These are phyloP conservation scores for Wickerhamomyces chaumierensis DNA, from an alignment of 805 yeast genomes.

Conservation along the genomic window DNA sequence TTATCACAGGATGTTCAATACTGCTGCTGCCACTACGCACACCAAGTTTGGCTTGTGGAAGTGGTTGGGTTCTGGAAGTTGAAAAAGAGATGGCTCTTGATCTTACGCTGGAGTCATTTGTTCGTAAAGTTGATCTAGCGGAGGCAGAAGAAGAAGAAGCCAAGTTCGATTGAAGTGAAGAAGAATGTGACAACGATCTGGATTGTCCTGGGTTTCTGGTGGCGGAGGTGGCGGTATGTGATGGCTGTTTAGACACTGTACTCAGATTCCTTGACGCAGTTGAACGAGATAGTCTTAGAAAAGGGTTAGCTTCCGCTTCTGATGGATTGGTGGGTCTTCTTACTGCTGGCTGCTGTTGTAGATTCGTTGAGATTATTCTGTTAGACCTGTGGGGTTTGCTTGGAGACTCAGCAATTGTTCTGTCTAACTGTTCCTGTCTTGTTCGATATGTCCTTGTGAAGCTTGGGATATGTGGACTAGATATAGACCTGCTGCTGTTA, in stretches of 20 bases:
- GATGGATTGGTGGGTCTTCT: not conserved
- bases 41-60: not conserved
- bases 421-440: not conserved
- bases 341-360: not conserved
- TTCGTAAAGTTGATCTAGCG: not conserved
- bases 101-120: not conserved
- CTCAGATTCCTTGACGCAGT: too few species aligned
- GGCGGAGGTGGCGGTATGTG: not conserved
- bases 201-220: not conserved
- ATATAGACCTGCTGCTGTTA: not conserved
- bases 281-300: not conserved
- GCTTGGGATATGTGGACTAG: not conserved
- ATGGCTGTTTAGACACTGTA: too few species aligned
- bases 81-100: not conserved
- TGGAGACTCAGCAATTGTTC: not conserved
- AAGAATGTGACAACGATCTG: not conserved
- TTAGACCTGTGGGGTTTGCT: not conserved
- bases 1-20: slow-evolving; percentile 4
- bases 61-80: not conserved
- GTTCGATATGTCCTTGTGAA: not conserved
- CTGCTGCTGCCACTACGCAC: not conserved
- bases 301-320: not conserved
- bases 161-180: not conserved
- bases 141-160: not conserved
- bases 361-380: not conserved